Base-by-base conservation (phyloP, 257 asterid species). In the Salvia miltiorrhiza region DNA sequence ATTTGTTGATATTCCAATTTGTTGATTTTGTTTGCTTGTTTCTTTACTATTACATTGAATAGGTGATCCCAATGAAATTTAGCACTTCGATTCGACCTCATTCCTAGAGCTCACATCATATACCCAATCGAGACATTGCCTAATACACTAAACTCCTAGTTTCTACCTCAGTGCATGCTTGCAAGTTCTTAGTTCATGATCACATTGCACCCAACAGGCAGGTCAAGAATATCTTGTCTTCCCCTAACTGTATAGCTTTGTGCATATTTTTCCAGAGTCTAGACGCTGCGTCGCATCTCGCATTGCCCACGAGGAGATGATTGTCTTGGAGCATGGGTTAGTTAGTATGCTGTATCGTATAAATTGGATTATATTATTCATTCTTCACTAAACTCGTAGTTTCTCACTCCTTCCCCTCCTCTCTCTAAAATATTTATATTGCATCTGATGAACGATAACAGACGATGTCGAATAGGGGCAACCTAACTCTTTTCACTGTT, bases 1-100 rank as follows among this genome's bases (percentile, higher is more conserved):
- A 66, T 72, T 76, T 45, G 79, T 73, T 64, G 73, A 66, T 73
- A 76, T 69, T 68, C 70, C 76, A 53, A 24, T 47, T 55, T 75
- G 53, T 13, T 20, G 21, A 21, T 58, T 66, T 44, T 16, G 0
- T 44, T 45, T 73, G 3, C 32, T 65, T 35, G 19, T 19, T 9
- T 16, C 24, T 52, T 4, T 40, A 30, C 43, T 35, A 37, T 39
- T 37, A 0, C 30, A 13, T 10, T 16, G 17, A 1, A 19, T 4
- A 5, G 4, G 30, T 1, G 30, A 26, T 4, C 12, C 48, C 12
- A 12, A 43, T 43, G 16, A 13, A 43, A 4, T 4, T 12, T 12
- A 43, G 7, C 48, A 43, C 19, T 43, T 43, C 4, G 30, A 26
- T 26, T 26, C 1, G 30, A 26, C 30, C 30, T 4, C 30, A 26